Conservation (phyloP, 176 grass and related monocot genomes). For the Aechmea fasciata region DNA sequence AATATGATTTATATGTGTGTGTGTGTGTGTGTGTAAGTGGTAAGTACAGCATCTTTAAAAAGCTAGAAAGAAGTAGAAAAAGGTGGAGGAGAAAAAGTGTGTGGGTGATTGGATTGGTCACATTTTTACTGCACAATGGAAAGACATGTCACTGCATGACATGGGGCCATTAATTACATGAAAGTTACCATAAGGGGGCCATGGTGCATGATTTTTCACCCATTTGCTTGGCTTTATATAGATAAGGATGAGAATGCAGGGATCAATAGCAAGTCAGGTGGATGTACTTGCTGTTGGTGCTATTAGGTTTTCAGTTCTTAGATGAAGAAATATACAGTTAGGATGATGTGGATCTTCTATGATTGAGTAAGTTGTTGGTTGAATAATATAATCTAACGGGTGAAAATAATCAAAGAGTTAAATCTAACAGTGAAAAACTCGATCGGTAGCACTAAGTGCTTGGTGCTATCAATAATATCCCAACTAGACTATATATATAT, state of each 20-base stretch:
- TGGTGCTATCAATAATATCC: no score
- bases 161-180: slow-evolving; percentile 45
- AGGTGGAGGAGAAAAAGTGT: background rate
- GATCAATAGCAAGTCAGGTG: background rate
- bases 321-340: no score
- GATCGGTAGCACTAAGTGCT: no score
- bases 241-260: slow-evolving; percentile 27
- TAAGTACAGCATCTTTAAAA: background rate
- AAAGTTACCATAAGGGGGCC: slow-evolving; percentile 55
- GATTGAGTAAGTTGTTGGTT: no score
- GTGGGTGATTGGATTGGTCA: slow-evolving; percentile 32
- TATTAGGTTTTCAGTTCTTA: no score
- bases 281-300: background rate
- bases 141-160: slow-evolving; percentile 48
- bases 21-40: no score
- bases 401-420: no score
- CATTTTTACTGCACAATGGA: slow-evolving; percentile 55
- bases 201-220: slow-evolving; percentile 32
- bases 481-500: no score
- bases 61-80: background rate
- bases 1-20: no score
- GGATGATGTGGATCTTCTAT: no score
- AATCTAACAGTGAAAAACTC: no score
- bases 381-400: no score
- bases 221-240: slow-evolving; percentile 51